These are phyloP conservation scores for Pezicula radicicola DNA, from an alignment of 2,329 filamentous ascomycete genomes.

Conservation along the genomic window DNA sequence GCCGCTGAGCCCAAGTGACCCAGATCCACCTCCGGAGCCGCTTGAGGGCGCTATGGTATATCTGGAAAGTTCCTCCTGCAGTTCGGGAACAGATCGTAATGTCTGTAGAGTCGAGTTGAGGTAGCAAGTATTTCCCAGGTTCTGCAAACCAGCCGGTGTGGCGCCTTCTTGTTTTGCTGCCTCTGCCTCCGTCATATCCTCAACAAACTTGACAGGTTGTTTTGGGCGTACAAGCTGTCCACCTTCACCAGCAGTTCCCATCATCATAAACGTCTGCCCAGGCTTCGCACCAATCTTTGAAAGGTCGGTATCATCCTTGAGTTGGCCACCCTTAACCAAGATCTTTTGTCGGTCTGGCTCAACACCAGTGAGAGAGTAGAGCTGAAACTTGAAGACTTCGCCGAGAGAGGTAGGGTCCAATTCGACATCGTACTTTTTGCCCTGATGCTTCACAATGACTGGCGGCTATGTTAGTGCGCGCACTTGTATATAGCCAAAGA, in stretches of 20 bases:
- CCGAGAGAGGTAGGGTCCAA: slow-evolving; percentile 81
- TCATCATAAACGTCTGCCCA: slow-evolving; percentile 90
- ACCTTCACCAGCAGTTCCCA: slow-evolving; percentile 77
- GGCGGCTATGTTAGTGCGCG: slow-evolving; percentile 12
- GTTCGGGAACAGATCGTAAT: slow-evolving; percentile 82
- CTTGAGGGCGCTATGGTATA: slow-evolving; percentile 45
- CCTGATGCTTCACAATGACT: slow-evolving; percentile 94
- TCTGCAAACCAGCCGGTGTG: slow-evolving; percentile 82
- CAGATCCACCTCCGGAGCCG: slow-evolving; percentile 24
- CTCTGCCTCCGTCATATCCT: slow-evolving; percentile 97
- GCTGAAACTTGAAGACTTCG: slow-evolving; percentile 92
- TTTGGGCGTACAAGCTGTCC: slow-evolving; percentile 66
- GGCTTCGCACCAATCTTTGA: slow-evolving; percentile 81
- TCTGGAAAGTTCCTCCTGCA: slow-evolving; percentile 72
- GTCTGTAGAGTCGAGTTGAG: slow-evolving; percentile 97
- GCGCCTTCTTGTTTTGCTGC: slow-evolving; percentile 79
- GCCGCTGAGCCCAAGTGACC: slow-evolving; percentile 42
- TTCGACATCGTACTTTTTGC: slow-evolving; percentile 93
- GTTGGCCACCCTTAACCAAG: slow-evolving; percentile 86
- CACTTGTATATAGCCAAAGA: slow-evolving; percentile 1
- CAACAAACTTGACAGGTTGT: slow-evolving; percentile 81
- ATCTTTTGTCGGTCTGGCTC: slow-evolving; percentile 97
- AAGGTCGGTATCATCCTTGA: slow-evolving; percentile 93
- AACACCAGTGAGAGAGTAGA: slow-evolving; percentile 92
- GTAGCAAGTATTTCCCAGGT: slow-evolving; percentile 97